phyloP scores from a whole-genome alignment of 192 early-diverging fungal species.

The Thamnidium elegans region DNA sequence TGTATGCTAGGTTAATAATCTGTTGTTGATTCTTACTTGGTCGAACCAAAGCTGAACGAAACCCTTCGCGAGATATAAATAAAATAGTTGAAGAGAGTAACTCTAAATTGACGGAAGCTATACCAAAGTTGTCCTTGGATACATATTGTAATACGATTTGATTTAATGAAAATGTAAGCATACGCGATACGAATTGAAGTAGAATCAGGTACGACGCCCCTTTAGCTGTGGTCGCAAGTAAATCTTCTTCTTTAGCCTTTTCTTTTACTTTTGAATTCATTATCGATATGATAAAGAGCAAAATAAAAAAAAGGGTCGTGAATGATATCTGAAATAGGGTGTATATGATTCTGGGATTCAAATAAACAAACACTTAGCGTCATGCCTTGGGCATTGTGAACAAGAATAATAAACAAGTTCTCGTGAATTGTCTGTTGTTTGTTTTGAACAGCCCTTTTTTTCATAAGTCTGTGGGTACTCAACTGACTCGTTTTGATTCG shows the following conservation, averaged over 20 bases:
- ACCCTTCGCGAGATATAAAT: constrained; percentile 86
- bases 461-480: too few relatives aligned
- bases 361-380: too few relatives aligned
- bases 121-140: constrained; percentile 71
- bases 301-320: too few relatives aligned
- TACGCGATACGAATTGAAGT: constrained; percentile 70
- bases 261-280: neutral
- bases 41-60: constrained; percentile 70
- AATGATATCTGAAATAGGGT: too few relatives aligned
- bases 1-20: constrained; percentile 69
- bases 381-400: too few relatives aligned
- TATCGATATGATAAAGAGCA: too few relatives aligned
- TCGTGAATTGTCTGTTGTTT: too few relatives aligned
- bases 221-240: constrained; percentile 59
- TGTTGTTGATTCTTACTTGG: constrained; percentile 47
- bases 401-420: too few relatives aligned
- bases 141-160: constrained; percentile 72
- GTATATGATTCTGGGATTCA: too few relatives aligned
- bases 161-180: constrained; percentile 82
- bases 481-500: too few relatives aligned
- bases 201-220: constrained; percentile 75
- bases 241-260: neutral
- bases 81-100: constrained; percentile 85
- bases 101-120: constrained; percentile 82
- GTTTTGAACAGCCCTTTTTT: too few relatives aligned